Evolutionary conservation across 768 basidiomycete species (phyloP).

Genomic region (Amanita rimosa): DNA sequence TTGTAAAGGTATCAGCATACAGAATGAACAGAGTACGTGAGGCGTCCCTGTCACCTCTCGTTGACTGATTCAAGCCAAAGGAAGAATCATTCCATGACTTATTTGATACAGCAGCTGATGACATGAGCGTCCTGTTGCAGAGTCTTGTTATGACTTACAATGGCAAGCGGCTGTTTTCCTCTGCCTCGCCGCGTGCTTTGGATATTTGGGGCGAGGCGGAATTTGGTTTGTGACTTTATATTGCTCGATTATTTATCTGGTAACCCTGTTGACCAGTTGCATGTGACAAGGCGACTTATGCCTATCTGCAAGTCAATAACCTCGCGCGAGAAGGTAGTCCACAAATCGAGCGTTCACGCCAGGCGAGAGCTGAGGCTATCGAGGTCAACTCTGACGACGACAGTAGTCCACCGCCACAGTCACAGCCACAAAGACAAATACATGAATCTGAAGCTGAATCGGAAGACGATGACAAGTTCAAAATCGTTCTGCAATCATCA

Average conservation of each 20-base stretch:
- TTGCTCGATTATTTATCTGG: neutral
- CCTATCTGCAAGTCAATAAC: conserved; percentile 33
- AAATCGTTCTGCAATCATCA: conserved; percentile 52
- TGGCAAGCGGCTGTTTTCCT: conserved; percentile 55
- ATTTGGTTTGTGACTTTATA: conserved; percentile 33
- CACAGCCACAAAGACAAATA: conserved; percentile 7
- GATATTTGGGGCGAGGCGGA: conserved; percentile 59
- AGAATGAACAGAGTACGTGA: conserved; percentile 44
- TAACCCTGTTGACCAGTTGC: conserved; percentile 34
- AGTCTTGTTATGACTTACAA: conserved; percentile 52
- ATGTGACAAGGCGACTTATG: conserved; percentile 50
- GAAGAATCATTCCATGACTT: conserved; percentile 52
- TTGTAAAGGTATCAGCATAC: conserved; percentile 35
- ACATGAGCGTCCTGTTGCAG: conserved; percentile 35
- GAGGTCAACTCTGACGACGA: conserved; percentile 17
- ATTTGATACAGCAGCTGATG: conserved; percentile 57
- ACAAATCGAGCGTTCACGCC: conserved; percentile 5
- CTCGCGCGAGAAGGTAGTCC: neutral
- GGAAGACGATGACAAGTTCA: conserved; percentile 45
- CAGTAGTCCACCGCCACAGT: neutral
- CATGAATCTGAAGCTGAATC: conserved; percentile 27
- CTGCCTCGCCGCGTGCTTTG: conserved; percentile 54
- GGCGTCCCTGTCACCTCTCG: neutral
- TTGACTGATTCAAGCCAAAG: conserved; percentile 21
- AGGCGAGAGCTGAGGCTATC: conserved; percentile 11